Conservation (phyloP, 108 stramenopile species). For the Cyclotella kingstonii region DNA sequence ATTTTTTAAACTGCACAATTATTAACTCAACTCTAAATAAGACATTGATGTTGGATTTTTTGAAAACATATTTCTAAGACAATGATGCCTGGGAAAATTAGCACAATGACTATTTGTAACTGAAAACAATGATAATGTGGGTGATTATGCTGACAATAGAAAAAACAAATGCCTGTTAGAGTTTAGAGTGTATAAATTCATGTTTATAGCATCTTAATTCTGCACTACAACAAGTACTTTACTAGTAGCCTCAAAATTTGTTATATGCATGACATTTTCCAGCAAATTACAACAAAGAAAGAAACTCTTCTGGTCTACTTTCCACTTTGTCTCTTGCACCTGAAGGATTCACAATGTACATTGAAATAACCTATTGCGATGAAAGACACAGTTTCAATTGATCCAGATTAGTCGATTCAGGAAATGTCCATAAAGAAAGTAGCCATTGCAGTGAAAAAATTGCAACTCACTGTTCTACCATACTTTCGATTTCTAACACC, state of each 20-base stretch:
- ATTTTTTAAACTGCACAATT: too few relatives aligned
- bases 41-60: too few relatives aligned
- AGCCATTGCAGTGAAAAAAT: neutral
- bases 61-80: too few relatives aligned
- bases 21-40: too few relatives aligned
- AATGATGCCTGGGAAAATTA: too few relatives aligned
- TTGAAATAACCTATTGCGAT: conserved; percentile 59
- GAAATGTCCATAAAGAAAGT: neutral
- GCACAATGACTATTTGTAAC: too few relatives aligned
- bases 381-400: neutral
- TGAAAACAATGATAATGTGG: too few relatives aligned
- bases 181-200: too few relatives aligned
- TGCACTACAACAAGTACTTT: neutral
- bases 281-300: too few relatives aligned
- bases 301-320: conserved; percentile 86
- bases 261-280: neutral
- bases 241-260: neutral
- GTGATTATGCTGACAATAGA: too few relatives aligned
- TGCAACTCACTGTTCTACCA: conserved; percentile 80
- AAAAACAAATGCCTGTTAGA: too few relatives aligned
- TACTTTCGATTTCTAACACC: conserved; percentile 93
- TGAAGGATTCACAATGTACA: conserved; percentile 91
- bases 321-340: conserved; percentile 68
- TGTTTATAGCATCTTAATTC: too few relatives aligned
- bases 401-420: neutral